A percentile compares a stretch with the other conserved stretches of the same genome.
phyloP scores from a whole-genome alignment of 1,284 basidiomycete genomes.

The Microbotryum lychnidis-dioicae region DNA sequence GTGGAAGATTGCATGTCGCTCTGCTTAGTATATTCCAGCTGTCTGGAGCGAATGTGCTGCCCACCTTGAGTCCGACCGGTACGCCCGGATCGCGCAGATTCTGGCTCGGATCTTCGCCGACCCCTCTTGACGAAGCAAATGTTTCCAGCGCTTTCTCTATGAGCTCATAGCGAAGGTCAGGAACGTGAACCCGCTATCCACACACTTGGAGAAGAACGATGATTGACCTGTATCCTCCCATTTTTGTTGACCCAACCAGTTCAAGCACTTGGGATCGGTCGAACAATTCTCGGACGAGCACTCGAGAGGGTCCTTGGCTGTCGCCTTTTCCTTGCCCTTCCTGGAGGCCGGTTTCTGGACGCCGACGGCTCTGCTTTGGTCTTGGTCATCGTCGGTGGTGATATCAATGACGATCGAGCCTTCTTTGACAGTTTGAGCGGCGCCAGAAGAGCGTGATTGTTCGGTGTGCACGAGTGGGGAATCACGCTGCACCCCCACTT shows the following conservation, averaged over 20 bases:
- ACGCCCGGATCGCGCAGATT: constrained; percentile 48
- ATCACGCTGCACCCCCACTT: neutral
- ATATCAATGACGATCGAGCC: neutral
- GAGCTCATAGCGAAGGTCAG: neutral
- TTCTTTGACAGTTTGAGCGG: neutral
- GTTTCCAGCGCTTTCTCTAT: constrained; percentile 49
- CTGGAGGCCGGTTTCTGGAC: neutral
- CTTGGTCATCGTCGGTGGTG: constrained; percentile 2
- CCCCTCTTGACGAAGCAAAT: constrained; percentile 50
- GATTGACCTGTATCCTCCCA: constrained; percentile 56
- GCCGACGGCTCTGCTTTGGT: neutral
- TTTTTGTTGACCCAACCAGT: constrained; percentile 68
- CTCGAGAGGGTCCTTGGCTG: constrained; percentile 3
- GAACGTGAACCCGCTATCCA: neutral
- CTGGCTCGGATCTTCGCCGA: constrained; percentile 50
- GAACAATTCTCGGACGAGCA: constrained; percentile 62
- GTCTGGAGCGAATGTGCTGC: constrained; percentile 6
- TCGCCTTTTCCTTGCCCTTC: constrained; percentile 6
- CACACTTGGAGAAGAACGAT: no score
- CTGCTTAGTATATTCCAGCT: constrained; percentile 6
- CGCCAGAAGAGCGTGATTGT: no score
- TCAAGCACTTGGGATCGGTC: constrained; percentile 69
- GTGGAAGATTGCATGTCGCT: neutral
- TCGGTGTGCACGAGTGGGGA: no score
- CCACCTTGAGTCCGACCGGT: constrained; percentile 71